A percentile compares a stretch with the other conserved stretches of the same genome.
These are phyloP conservation scores for Xylariaceae sp. DNA, from an alignment of 2,329 filamentous ascomycete genomes.

Conservation along the genomic window DNA sequence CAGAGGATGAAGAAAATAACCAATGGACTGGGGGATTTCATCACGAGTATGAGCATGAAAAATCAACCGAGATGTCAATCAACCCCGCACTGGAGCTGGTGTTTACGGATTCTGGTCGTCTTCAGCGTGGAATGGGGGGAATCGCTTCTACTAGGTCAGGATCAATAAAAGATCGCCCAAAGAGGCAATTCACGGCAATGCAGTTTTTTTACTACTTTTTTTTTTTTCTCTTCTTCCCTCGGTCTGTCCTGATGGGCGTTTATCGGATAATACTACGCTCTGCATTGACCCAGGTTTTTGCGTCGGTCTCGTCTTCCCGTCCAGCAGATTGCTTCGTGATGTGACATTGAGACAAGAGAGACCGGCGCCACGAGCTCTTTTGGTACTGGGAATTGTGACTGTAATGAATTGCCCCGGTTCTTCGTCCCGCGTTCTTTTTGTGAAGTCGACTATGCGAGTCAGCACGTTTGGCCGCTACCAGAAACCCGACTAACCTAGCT, in stretches of 20 bases:
- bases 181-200: conserved; percentile 19
- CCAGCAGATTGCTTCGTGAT: background rate
- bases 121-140: conserved; percentile 31
- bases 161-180: conserved; percentile 33
- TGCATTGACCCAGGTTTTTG: background rate
- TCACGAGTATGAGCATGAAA: conserved; percentile 22
- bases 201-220: background rate
- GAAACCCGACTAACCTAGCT: too few species aligned
- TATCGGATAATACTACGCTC: background rate
- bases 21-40: conserved; percentile 12
- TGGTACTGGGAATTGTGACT: too few species aligned
- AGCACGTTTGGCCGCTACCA: too few species aligned
- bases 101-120: conserved; percentile 34
- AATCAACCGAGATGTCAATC: conserved; percentile 21
- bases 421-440: too few species aligned
- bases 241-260: background rate
- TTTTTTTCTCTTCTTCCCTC: background rate
- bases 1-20: conserved; percentile 17
- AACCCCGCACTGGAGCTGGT: conserved; percentile 31
- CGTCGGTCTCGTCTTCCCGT: background rate
- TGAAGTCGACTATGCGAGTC: too few species aligned
- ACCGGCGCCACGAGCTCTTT: too few species aligned
- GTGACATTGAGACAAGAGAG: background rate
- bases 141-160: conserved; percentile 31
- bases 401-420: too few species aligned